Conservation (phyloP, 73 alveolate genomes). For the Urostyla sp. region DNA sequence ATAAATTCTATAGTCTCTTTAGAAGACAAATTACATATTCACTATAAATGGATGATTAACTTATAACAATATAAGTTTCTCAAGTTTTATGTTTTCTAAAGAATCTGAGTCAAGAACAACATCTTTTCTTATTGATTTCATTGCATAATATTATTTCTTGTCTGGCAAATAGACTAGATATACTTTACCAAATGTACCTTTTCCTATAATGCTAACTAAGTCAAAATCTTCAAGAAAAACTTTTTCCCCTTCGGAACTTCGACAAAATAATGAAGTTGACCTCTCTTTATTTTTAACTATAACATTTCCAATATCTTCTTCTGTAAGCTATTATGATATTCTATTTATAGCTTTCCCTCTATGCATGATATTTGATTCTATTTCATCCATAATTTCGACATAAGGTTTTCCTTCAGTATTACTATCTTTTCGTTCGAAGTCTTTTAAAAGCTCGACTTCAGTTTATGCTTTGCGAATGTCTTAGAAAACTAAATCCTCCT, state of each 20-base stretch:
- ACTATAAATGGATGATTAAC: constrained; percentile 43
- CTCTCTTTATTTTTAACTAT: background rate
- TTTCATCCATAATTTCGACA: constrained; percentile 32
- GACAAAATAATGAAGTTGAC: constrained; percentile 3
- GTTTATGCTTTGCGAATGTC: background rate
- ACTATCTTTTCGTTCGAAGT: background rate
- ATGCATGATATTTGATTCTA: constrained; percentile 34
- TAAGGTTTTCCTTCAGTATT: constrained; percentile 14
- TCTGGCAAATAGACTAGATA: constrained; percentile 41
- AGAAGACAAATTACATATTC: constrained; percentile 22
- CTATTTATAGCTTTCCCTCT: constrained; percentile 48
- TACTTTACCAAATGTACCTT: constrained; percentile 51
- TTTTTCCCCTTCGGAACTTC: constrained; percentile 44
- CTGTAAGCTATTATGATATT: too few relatives aligned
- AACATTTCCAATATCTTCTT: constrained; percentile 26
- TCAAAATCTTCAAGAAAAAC: constrained; percentile 51
- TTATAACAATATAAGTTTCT: constrained; percentile 23
- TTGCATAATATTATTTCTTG: constrained; percentile 12
- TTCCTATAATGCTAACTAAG: constrained; percentile 14
- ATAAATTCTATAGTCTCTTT: constrained; percentile 18
- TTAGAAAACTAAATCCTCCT: constrained; percentile 30
- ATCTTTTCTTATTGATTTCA: constrained; percentile 54
- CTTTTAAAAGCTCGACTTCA: constrained; percentile 10
- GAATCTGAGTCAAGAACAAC: constrained; percentile 26
- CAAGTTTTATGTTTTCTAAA: constrained; percentile 27